Percentiles rank a stretch among this genome's conserved stretches.
Evolutionary conservation across 2,329 filamentous ascomycete genomes (phyloP).

Genomic region (Pseudopithomyces chartarum): DNA sequence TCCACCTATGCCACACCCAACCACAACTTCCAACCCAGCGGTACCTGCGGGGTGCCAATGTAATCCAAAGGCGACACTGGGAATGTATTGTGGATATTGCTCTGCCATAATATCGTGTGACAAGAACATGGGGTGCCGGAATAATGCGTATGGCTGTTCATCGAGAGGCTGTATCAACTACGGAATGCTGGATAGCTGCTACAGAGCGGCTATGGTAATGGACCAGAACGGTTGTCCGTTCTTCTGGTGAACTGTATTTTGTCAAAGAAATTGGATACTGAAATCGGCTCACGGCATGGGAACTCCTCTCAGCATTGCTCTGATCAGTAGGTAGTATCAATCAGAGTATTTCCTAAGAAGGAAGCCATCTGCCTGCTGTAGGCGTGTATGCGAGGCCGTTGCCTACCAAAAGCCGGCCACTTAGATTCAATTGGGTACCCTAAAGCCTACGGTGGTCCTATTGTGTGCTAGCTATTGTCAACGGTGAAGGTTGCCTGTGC

Average conservation of each 20-base stretch:
- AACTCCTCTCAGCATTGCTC: too few species aligned
- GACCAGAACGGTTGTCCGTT: not conserved
- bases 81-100: conserved; percentile 3
- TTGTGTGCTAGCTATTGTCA: too few species aligned
- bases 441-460: too few species aligned
- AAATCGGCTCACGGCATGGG: too few species aligned
- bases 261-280: not conserved
- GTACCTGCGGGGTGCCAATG: not conserved
- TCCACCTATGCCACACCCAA: not conserved
- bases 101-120: not conserved
- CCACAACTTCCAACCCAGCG: not conserved
- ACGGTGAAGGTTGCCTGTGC: too few species aligned
- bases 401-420: too few species aligned
- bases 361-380: too few species aligned
- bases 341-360: too few species aligned
- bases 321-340: too few species aligned
- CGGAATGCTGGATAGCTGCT: not conserved
- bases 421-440: too few species aligned
- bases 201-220: not conserved
- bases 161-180: not conserved
- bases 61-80: not conserved
- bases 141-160: not conserved
- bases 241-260: not conserved
- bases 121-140: not conserved
- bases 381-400: too few species aligned